Percentiles rank a stretch among this genome's conserved stretches.
These are phyloP conservation scores for Balamuthia mandrillaris DNA, from an alignment of 208 protist genomes.

Conservation along the genomic window DNA sequence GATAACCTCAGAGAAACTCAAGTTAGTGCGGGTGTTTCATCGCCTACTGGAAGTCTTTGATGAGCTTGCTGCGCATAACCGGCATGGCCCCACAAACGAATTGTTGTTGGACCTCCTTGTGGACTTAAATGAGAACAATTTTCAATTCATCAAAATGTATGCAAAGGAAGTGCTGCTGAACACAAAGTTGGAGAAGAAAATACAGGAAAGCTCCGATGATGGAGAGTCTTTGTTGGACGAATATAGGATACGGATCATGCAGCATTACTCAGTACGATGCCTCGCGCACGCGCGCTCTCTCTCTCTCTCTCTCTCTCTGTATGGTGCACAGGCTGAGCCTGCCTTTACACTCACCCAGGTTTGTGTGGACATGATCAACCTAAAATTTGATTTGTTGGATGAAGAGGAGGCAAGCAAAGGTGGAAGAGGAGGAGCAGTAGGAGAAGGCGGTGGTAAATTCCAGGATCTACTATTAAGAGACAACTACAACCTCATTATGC, in stretches of 20 bases:
- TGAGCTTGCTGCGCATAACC: neutral
- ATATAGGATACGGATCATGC: neutral
- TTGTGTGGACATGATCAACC: neutral
- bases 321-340: neutral
- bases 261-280: neutral
- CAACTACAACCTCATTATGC: too few relatives aligned
- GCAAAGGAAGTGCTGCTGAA: neutral
- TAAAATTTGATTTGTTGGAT: neutral
- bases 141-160: neutral
- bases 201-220: neutral
- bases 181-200: neutral
- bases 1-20: neutral
- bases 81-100: neutral
- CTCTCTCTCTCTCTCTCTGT: neutral
- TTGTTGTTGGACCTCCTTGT: neutral
- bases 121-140: neutral
- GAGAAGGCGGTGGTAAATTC: neutral
- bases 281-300: neutral
- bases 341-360: neutral
- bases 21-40: neutral
- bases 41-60: neutral
- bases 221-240: neutral
- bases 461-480: too few relatives aligned
- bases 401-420: neutral
- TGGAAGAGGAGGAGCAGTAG: neutral